A percentile compares a stretch with the other conserved stretches of the same genome.
Conservation (phyloP, 192 early-diverging fungal genomes). For the Anaeromyces robustus region DNA sequence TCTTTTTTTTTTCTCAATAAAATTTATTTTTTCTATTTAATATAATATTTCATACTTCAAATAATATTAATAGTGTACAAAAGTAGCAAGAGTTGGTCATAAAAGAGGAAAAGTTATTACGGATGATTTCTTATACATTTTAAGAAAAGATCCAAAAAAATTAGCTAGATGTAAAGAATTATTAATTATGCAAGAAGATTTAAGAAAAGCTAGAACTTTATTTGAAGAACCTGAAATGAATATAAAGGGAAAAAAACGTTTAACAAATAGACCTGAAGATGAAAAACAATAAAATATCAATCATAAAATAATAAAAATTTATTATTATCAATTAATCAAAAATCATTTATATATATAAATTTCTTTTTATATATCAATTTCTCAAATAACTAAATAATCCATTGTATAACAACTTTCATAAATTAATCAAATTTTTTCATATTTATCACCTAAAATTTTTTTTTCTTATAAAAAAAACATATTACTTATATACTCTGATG, state of each 20-base stretch:
- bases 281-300: not conserved
- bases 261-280: not conserved
- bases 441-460: no score
- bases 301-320: no score
- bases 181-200: slow-evolving; percentile 58
- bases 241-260: not conserved
- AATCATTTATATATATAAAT: no score
- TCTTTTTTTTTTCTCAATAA: slow-evolving; percentile 1
- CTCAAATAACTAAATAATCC: no score
- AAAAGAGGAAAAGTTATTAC: slow-evolving; percentile 45
- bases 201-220: slow-evolving; percentile 43
- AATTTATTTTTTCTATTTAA: no score
- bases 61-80: slow-evolving; percentile 22
- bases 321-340: no score
- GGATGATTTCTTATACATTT: slow-evolving; percentile 56
- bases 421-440: no score
- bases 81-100: slow-evolving; percentile 29
- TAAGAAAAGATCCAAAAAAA: slow-evolving; percentile 67
- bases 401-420: no score
- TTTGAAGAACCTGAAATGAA: slow-evolving; percentile 20
- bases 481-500: no score
- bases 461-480: no score
- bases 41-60: no score
- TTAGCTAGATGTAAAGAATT: slow-evolving; percentile 69
- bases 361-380: no score